Conservation (phyloP, 192 early-diverging fungal species). For the Backusella sp. region DNA sequence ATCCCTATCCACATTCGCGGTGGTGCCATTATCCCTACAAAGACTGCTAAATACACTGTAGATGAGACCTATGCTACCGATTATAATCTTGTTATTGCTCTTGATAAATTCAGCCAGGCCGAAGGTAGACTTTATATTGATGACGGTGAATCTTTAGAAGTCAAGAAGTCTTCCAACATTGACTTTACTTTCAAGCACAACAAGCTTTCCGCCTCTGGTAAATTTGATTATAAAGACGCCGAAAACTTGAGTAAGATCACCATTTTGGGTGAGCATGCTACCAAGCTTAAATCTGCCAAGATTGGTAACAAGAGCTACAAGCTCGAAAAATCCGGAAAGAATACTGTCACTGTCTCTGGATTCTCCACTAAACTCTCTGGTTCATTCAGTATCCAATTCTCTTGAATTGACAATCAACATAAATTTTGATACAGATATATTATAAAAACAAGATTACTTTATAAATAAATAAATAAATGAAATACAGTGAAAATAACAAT, state of each 20-base stretch:
- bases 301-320: slow-evolving; percentile 3
- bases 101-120: slow-evolving; percentile 45
- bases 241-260: slow-evolving; percentile 11
- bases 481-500: too few relatives aligned
- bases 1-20: slow-evolving; percentile 63
- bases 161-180: slow-evolving; percentile 16
- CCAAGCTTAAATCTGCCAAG: not conserved
- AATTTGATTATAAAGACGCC: slow-evolving; percentile 17
- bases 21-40: slow-evolving; percentile 55
- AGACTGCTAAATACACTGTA: slow-evolving; percentile 50
- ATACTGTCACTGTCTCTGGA: not conserved
- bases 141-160: slow-evolving; percentile 56
- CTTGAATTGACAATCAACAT: not conserved
- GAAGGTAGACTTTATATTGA: slow-evolving; percentile 58
- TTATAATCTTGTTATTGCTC: slow-evolving; percentile 50
- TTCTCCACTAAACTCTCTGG: not conserved
- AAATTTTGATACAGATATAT: not conserved
- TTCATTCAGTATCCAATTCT: not conserved
- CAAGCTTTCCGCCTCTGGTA: slow-evolving; percentile 22
- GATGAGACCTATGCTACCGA: slow-evolving; percentile 41
- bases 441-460: not conserved
- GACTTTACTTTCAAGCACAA: slow-evolving; percentile 13
- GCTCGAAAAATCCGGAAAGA: not conserved
- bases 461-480: too few relatives aligned
- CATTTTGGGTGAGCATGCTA: slow-evolving; percentile 5